Percentiles rank a stretch among this genome's conserved stretches.
Conservation (phyloP, 78 protist species). For the Dictyostelium discoideum region dicty_2.7 NC_007088.5:5461001-5461500, state of each 20-base stretch:
- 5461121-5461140: background rate
- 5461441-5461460: background rate
- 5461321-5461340: background rate
- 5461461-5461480: background rate
- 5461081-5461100: background rate
- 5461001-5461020: background rate
- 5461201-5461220: background rate
- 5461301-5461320: constrained; percentile 7
- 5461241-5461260: background rate
- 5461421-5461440: background rate
- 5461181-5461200: background rate
- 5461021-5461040: background rate
- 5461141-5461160: background rate
- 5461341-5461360: background rate
- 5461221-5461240: background rate
- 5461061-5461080: background rate
- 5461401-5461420: background rate
- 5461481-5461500: background rate
- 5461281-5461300: constrained; percentile 17
- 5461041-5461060: background rate
- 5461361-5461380: no score
- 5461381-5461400: background rate
- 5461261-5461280: background rate
- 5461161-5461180: background rate
- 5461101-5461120: background rate